phyloP scores from a whole-genome alignment of 768 basidiomycete species.

The Russula emetica region DNA sequence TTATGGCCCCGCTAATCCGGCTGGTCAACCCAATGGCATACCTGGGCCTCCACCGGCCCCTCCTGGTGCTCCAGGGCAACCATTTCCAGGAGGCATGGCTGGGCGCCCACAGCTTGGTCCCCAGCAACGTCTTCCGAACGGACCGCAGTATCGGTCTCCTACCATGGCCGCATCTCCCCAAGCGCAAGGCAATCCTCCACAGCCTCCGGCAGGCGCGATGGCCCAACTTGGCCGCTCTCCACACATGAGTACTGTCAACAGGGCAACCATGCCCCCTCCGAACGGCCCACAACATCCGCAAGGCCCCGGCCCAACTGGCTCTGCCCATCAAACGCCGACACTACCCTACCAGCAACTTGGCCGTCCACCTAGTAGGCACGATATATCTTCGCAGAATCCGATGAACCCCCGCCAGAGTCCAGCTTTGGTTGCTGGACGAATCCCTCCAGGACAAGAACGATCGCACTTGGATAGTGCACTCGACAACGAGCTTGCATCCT shows the following conservation, averaged over 20 bases:
- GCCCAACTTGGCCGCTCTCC: conserved; percentile 51
- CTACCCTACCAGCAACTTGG: conserved; percentile 43
- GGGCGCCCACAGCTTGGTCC: conserved; percentile 36
- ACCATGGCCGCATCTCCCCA: conserved; percentile 61
- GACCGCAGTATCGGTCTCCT: conserved; percentile 55
- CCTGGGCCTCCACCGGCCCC: conserved; percentile 9
- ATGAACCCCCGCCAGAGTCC: conserved; percentile 55
- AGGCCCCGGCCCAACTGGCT: conserved; percentile 38
- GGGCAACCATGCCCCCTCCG: conserved; percentile 46
- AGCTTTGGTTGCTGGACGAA: conserved; percentile 46
- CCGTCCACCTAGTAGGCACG: conserved; percentile 59
- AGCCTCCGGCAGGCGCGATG: conserved; percentile 39
- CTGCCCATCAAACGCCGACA: conserved; percentile 40
- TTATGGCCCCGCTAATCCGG: conserved; percentile 24
- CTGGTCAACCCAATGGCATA: conserved; percentile 33
- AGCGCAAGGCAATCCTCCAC: conserved; percentile 36
- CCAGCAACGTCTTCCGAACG: conserved; percentile 44
- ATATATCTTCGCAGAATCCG: conserved; percentile 34
- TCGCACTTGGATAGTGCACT: conserved; percentile 31
- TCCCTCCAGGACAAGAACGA: conserved; percentile 37
- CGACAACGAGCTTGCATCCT: conserved; percentile 41
- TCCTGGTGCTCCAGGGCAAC: conserved; percentile 19
- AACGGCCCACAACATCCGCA: conserved; percentile 38
- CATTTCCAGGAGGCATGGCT: conserved; percentile 26
- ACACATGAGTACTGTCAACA: conserved; percentile 44